phyloP scores from a whole-genome alignment of 2,329 filamentous ascomycete genomes.

The Aspergillus neoniger region DNA sequence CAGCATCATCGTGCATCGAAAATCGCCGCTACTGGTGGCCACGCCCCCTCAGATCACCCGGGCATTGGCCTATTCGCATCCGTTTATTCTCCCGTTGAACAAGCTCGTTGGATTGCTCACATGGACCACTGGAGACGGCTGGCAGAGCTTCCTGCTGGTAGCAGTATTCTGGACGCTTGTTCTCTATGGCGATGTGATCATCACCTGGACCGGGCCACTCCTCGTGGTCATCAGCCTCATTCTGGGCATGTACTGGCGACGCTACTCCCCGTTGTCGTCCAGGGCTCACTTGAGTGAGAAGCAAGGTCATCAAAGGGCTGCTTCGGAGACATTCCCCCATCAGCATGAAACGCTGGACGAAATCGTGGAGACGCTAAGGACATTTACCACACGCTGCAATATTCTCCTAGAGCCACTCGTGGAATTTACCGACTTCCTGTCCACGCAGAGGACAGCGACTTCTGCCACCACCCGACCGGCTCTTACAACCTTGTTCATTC shows the following conservation, averaged over 20 bases:
- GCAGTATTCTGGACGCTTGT: constrained; percentile 81
- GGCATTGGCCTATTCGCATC: constrained; percentile 92
- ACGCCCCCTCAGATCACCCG: constrained; percentile 94
- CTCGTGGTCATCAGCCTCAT: constrained; percentile 79
- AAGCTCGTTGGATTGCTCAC: constrained; percentile 80
- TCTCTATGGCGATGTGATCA: constrained; percentile 81
- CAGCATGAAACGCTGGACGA: constrained; percentile 96
- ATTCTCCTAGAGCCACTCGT: constrained; percentile 86
- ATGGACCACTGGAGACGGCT: constrained; percentile 91
- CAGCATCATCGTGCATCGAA: constrained; percentile 94
- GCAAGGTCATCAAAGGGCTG: constrained; percentile 52
- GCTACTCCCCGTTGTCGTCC: constrained; percentile 87
- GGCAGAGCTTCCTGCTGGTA: constrained; percentile 93
- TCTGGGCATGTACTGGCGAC: constrained; percentile 84
- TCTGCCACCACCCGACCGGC: constrained; percentile 89
- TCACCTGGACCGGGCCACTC: constrained; percentile 79
- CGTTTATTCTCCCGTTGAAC: constrained; percentile 87
- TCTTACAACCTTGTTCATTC: constrained; percentile 83
- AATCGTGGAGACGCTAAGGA: constrained; percentile 89
- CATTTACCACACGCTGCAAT: constrained; percentile 89
- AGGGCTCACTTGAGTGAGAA: constrained; percentile 74
- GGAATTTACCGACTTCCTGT: constrained; percentile 87
- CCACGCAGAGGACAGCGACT: constrained; percentile 84
- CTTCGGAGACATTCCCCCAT: constrained; percentile 66
- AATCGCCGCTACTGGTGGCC: constrained; percentile 86